A percentile compares a stretch with the other conserved stretches of the same genome.
Conservation (phyloP, 2,329 filamentous ascomycete genomes). For the Phyllosticta citribraziliensis region DNA sequence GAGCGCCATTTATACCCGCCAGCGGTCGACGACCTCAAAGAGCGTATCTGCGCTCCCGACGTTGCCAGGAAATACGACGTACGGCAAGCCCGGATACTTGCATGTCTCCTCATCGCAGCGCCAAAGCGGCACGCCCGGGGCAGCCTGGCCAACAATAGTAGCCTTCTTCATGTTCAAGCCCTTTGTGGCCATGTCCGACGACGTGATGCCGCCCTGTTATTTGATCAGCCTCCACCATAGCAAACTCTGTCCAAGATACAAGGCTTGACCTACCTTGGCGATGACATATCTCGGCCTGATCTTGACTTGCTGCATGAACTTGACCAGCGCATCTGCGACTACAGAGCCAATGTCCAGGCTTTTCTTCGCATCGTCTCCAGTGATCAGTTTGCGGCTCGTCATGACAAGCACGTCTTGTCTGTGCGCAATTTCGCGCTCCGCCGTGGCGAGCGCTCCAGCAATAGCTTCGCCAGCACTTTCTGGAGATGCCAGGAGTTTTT, state of each 20-base stretch:
- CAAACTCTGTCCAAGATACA: background rate
- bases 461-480: conserved; percentile 27
- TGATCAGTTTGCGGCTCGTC: conserved; percentile 47
- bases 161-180: conserved; percentile 45
- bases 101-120: conserved; percentile 44
- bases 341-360: conserved; percentile 46
- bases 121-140: conserved; percentile 50
- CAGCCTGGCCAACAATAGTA: conserved; percentile 47
- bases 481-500: conserved; percentile 35
- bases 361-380: conserved; percentile 38
- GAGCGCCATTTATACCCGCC: conserved; percentile 14
- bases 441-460: conserved; percentile 23
- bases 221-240: conserved; percentile 15
- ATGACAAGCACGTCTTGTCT: conserved; percentile 49
- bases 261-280: conserved; percentile 30
- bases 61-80: conserved; percentile 51
- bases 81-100: conserved; percentile 43
- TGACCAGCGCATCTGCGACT: conserved; percentile 43
- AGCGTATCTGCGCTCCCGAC: conserved; percentile 43
- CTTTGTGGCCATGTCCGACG: conserved; percentile 49
- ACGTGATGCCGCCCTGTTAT: conserved; percentile 45
- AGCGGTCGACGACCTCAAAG: conserved; percentile 35
- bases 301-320: conserved; percentile 38
- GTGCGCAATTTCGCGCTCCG: conserved; percentile 24
- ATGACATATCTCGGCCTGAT: conserved; percentile 47